Conservation (phyloP, 2,329 filamentous ascomycete genomes). For the Phaeoacremonium minimum region DNA sequence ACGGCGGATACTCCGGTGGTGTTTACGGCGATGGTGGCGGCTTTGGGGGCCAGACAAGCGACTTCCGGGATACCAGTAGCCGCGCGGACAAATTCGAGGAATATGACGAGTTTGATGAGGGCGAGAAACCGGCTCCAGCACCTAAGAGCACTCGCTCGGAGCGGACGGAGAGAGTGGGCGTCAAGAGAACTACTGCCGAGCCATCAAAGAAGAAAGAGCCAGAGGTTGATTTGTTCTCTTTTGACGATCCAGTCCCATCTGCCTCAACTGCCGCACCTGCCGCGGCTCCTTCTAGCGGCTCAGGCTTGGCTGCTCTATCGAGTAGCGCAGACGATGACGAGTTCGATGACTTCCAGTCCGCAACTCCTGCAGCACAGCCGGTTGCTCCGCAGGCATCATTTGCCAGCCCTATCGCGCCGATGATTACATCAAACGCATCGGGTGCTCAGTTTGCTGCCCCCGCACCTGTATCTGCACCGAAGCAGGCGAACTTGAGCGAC, state of each 20-base stretch:
- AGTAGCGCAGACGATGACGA: constrained; percentile 75
- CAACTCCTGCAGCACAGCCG: constrained; percentile 51
- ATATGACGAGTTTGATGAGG: constrained; percentile 95
- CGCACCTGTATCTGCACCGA: constrained; percentile 77
- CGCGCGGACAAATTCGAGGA: constrained; percentile 83
- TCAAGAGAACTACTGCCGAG: constrained; percentile 60
- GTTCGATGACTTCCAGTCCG: constrained; percentile 97
- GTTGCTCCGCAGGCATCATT: constrained; percentile 38
- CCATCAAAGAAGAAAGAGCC: constrained; percentile 78
- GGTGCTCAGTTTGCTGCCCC: constrained; percentile 74
- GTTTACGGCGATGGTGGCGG: constrained; percentile 97
- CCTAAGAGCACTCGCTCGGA: constrained; percentile 39
- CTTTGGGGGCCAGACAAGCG: constrained; percentile 73
- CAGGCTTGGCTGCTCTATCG: constrained; percentile 42
- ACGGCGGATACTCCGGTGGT: constrained; percentile 60
- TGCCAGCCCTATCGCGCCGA: constrained; percentile 39
- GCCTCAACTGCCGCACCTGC: constrained; percentile 37
- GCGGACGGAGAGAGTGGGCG: constrained; percentile 31
- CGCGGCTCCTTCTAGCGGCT: constrained; percentile 39
- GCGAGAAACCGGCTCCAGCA: constrained; percentile 38
- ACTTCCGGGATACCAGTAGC: constrained; percentile 63
- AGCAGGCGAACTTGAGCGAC: constrained; percentile 75
- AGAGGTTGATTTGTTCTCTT: constrained; percentile 90
- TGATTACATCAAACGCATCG: constrained; percentile 47
- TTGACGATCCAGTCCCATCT: constrained; percentile 68